These are phyloP conservation scores for Colletotrichum plurivorum DNA, from an alignment of 2,329 filamentous ascomycete species.

Conservation along the genomic window DNA sequence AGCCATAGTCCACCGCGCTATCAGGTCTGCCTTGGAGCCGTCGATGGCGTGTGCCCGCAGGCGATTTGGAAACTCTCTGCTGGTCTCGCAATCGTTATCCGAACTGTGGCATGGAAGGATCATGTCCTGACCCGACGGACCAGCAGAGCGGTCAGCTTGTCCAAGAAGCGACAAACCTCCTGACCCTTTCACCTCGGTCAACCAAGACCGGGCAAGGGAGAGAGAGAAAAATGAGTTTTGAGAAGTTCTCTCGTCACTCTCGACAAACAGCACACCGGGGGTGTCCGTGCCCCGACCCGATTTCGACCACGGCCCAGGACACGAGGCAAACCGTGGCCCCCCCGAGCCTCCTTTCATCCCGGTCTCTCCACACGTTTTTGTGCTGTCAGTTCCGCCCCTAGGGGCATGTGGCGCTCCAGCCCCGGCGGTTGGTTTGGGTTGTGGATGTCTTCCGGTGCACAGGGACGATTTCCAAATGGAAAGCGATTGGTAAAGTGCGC, in stretches of 20 bases:
- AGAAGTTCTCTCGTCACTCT: slow-evolving; percentile 11
- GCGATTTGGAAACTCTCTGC: no score
- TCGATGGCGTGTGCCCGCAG: no score
- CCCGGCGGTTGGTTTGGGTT: slow-evolving; percentile 7
- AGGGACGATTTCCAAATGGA: background rate
- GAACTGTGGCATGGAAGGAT: no score
- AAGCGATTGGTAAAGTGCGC: background rate
- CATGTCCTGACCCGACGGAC: no score
- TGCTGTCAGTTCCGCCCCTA: slow-evolving; percentile 22
- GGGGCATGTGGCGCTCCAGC: slow-evolving; percentile 16
- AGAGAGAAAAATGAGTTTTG: slow-evolving; percentile 4
- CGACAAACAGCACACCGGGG: slow-evolving; percentile 7
- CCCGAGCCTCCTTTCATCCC: slow-evolving; percentile 29
- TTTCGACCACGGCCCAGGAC: slow-evolving; percentile 3
- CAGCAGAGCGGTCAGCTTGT: background rate
- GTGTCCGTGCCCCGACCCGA: slow-evolving; percentile 13
- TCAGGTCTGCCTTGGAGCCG: no score
- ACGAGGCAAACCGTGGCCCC: slow-evolving; percentile 19
- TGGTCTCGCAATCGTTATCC: no score
- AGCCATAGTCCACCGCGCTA: background rate
- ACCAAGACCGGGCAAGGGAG: background rate
- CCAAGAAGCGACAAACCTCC: slow-evolving; percentile 7
- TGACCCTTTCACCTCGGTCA: slow-evolving; percentile 26
- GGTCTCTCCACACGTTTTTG: slow-evolving; percentile 31
- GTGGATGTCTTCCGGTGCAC: background rate